Conservation (phyloP, 176 grass and related monocot species). For the Canna indica region DNA sequence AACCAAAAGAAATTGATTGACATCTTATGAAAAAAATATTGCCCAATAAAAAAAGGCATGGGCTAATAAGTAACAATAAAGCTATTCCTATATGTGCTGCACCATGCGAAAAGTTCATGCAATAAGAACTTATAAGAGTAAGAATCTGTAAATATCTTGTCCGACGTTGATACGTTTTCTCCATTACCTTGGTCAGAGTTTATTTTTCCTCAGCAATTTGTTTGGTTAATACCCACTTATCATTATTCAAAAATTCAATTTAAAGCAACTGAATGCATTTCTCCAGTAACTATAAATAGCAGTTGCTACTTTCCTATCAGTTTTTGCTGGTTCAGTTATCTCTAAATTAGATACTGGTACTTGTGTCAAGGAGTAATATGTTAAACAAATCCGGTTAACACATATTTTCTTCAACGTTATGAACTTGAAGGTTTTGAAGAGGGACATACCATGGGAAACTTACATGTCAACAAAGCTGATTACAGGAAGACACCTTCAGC, state of each 20-base stretch:
- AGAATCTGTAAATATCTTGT: neutral
- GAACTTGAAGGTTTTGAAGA: slow-evolving; percentile 75
- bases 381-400: neutral
- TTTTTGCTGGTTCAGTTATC: neutral
- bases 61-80: neutral
- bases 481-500: slow-evolving; percentile 71
- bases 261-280: neutral
- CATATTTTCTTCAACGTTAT: slow-evolving; percentile 11
- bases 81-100: neutral
- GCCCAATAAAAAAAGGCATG: neutral
- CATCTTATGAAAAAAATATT: neutral
- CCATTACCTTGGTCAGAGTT: neutral
- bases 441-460: slow-evolving; percentile 97
- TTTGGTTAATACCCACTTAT: neutral
- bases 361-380: neutral
- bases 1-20: neutral
- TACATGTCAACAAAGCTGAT: slow-evolving; percentile 97
- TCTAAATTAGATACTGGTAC: neutral
- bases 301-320: neutral
- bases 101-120: neutral
- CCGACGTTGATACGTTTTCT: neutral
- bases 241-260: neutral
- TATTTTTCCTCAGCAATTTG: neutral
- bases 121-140: neutral
- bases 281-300: neutral